These are phyloP conservation scores for Abelmoschus esculentus DNA, from an alignment of 345 rosid genomes.

Conservation along the genomic window DNA sequence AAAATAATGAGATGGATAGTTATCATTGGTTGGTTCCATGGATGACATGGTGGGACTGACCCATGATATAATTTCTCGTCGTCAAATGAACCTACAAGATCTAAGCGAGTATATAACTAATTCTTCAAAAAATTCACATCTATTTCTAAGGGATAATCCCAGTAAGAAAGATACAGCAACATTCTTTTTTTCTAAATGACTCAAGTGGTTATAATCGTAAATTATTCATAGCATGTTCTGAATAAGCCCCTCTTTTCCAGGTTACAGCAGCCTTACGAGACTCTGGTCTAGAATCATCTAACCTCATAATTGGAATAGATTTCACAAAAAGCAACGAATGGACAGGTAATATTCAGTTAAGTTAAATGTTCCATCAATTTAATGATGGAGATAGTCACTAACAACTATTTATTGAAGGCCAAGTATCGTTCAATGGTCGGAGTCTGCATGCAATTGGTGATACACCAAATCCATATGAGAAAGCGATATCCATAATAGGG, in stretches of 20 bases:
- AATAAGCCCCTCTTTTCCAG: constrained; percentile 14
- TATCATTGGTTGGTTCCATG: too few species aligned
- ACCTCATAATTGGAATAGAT: constrained; percentile 77
- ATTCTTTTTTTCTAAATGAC: too few species aligned
- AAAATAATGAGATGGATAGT: too few species aligned
- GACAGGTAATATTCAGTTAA: constrained; percentile 42
- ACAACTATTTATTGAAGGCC: constrained; percentile 27
- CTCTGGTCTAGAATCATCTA: constrained; percentile 81
- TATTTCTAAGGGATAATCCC: too few species aligned
- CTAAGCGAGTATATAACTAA: too few species aligned
- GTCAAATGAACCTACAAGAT: too few species aligned
- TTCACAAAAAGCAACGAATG: constrained; percentile 93
- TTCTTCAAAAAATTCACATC: too few species aligned
- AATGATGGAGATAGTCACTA: not conserved
- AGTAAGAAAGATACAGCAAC: too few species aligned
- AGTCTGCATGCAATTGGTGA: constrained; percentile 53
- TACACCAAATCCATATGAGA: constrained; percentile 71
- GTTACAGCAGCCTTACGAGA: constrained; percentile 57
- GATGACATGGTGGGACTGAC: too few species aligned
- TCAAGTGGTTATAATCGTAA: too few species aligned
- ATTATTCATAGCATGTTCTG: too few species aligned
- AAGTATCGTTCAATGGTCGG: constrained; percentile 45
- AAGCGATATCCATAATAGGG: constrained; percentile 72
- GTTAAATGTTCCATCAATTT: not conserved
- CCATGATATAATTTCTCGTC: too few species aligned